Conservation (phyloP, 2,329 filamentous ascomycete species). For the Massarina eburnea region DNA sequence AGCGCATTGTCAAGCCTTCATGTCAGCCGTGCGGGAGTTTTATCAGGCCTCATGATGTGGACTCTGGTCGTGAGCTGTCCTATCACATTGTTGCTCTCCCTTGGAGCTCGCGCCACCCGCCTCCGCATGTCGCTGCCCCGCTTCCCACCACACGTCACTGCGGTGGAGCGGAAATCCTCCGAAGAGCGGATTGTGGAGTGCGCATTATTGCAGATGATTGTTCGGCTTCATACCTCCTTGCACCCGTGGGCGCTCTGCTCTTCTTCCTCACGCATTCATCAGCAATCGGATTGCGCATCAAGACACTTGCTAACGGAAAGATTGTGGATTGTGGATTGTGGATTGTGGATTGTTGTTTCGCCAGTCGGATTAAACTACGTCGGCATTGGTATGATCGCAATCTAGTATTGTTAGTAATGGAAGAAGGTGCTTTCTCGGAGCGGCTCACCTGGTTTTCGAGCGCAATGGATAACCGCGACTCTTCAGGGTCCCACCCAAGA, state of each 20-base stretch:
- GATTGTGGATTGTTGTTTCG: neutral
- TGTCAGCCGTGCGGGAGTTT: slow-evolving; percentile 1
- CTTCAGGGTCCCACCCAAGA: slow-evolving; percentile 44
- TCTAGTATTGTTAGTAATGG: slow-evolving; percentile 20
- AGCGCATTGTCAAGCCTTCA: neutral
- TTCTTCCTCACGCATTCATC: neutral
- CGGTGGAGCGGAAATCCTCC: slow-evolving; percentile 8
- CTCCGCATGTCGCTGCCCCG: slow-evolving; percentile 24
- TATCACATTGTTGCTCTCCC: slow-evolving; percentile 17
- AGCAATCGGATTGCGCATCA: neutral
- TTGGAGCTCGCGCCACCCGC: slow-evolving; percentile 13
- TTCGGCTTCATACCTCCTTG: neutral
- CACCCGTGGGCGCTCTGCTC: neutral
- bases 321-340: too few species aligned
- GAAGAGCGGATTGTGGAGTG: neutral
- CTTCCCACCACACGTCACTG: slow-evolving; percentile 16
- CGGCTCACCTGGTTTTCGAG: slow-evolving; percentile 41
- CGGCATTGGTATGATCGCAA: slow-evolving; percentile 37
- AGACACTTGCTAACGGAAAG: neutral
- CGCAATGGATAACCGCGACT: slow-evolving; percentile 40
- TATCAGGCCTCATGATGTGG: too few species aligned
- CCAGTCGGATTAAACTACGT: slow-evolving; percentile 18
- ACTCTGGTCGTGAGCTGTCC: slow-evolving; percentile 5
- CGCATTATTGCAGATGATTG: too few species aligned
- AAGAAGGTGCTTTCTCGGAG: neutral